phyloP scores from a whole-genome alignment of 768 basidiomycete genomes.

The Leccinum variicolor region DNA sequence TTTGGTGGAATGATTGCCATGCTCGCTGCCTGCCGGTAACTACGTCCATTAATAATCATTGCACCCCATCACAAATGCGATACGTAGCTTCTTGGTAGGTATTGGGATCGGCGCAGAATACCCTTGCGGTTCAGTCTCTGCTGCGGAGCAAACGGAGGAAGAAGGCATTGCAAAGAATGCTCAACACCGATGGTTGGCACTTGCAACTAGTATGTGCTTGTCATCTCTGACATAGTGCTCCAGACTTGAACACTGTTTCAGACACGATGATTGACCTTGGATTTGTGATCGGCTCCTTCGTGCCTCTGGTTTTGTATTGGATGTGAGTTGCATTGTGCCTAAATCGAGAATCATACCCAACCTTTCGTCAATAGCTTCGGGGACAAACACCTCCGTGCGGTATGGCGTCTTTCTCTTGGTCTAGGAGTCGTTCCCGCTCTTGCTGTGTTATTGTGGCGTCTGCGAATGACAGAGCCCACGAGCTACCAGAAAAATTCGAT shows the following conservation, averaged over 20 bases:
- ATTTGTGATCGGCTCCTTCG: slow-evolving; percentile 76
- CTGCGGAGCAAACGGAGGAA: slow-evolving; percentile 88
- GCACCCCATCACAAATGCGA: neutral
- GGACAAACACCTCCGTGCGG: slow-evolving; percentile 72
- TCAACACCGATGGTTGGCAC: slow-evolving; percentile 83
- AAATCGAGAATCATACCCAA: neutral
- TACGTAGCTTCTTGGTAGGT: slow-evolving; percentile 74
- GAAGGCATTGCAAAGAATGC: slow-evolving; percentile 70
- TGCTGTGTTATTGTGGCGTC: slow-evolving; percentile 82
- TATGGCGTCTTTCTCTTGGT: slow-evolving; percentile 86
- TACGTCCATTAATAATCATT: neutral
- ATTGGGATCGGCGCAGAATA: slow-evolving; percentile 89
- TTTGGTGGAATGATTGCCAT: slow-evolving; percentile 71
- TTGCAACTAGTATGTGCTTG: slow-evolving; percentile 73
- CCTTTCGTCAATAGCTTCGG: slow-evolving; percentile 53
- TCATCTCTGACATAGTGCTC: neutral
- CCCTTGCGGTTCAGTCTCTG: slow-evolving; percentile 86
- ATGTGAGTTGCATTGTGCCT: slow-evolving; percentile 49
- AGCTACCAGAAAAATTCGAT: slow-evolving; percentile 76
- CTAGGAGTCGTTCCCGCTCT: slow-evolving; percentile 79
- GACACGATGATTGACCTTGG: slow-evolving; percentile 86
- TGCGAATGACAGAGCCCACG: slow-evolving; percentile 78
- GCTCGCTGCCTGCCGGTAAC: slow-evolving; percentile 73
- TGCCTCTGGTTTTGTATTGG: slow-evolving; percentile 85
- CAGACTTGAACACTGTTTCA: slow-evolving; percentile 22